phyloP scores from a whole-genome alignment of 2,329 filamentous ascomycete species.

The Fusarium sp. region DNA sequence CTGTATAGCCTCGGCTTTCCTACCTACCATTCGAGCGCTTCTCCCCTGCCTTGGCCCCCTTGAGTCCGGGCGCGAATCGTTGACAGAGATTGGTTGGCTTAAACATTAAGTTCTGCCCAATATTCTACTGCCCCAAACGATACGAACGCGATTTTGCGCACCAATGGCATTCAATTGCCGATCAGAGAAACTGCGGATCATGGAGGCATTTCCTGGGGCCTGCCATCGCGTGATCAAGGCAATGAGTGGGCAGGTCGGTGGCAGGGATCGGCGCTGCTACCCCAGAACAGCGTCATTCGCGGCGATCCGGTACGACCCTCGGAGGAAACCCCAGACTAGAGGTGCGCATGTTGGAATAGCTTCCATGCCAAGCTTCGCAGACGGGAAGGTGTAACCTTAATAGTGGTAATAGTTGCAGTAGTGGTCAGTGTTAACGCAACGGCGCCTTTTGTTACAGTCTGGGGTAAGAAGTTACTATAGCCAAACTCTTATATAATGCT shows the following conservation, averaged over 20 bases:
- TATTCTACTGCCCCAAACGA: background rate
- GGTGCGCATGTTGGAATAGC: background rate
- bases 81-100: background rate
- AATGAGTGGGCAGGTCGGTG: background rate
- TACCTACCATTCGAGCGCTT: background rate
- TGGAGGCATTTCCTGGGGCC: background rate
- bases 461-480: background rate
- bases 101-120: background rate
- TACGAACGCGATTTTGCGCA: slow-evolving; percentile 12
- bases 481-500: background rate
- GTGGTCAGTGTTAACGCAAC: background rate
- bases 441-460: background rate
- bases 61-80: background rate
- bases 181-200: slow-evolving; percentile 16
- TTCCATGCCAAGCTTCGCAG: background rate
- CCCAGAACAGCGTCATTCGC: slow-evolving; percentile 5
- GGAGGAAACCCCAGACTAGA: background rate
- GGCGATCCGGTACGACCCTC: slow-evolving; percentile 13
- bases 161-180: slow-evolving; percentile 7
- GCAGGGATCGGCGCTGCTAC: slow-evolving; percentile 16
- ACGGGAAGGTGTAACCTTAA: background rate
- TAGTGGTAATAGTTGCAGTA: background rate
- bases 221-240: background rate
- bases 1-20: background rate
- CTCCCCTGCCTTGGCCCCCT: background rate